These are phyloP conservation scores for Antitrichia curtipendula DNA, from an alignment of 225 moss, liverwort and hornwort species.

Conservation along the genomic window DNA sequence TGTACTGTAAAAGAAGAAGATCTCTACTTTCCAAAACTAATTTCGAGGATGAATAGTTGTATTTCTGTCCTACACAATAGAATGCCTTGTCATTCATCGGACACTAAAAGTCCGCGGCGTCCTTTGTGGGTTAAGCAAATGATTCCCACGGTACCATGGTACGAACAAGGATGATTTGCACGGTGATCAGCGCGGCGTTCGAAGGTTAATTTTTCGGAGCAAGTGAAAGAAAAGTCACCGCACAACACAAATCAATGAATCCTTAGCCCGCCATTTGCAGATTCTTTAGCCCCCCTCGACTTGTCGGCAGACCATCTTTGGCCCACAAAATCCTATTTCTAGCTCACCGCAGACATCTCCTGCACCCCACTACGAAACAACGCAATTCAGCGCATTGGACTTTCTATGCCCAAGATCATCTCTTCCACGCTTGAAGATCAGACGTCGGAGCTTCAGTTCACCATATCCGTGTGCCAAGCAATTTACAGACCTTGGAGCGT, in stretches of 20 bases:
- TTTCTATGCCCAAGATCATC: not conserved
- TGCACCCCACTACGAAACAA: not conserved
- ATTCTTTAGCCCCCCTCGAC: not conserved
- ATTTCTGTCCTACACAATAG: no score
- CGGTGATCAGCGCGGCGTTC: not conserved
- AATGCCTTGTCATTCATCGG: no score
- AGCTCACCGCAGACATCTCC: not conserved
- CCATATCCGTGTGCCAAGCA: not conserved
- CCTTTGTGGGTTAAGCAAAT: no score
- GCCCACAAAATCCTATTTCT: not conserved
- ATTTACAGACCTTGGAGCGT: not conserved
- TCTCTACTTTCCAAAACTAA: no score
- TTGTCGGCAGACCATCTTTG: not conserved
- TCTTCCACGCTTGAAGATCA: not conserved
- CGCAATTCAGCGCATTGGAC: not conserved
- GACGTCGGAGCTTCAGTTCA: not conserved
- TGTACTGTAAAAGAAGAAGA: no score
- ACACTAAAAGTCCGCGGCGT: no score
- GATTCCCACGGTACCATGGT: rapidly evolving
- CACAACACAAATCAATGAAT: not conserved
- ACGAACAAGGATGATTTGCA: not conserved
- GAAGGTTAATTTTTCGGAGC: not conserved
- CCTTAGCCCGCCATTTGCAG: not conserved
- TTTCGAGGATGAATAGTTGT: no score
- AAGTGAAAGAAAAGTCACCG: not conserved